Conservation (phyloP, 2,329 filamentous ascomycete genomes). For the Xylariaceae sp. region DNA sequence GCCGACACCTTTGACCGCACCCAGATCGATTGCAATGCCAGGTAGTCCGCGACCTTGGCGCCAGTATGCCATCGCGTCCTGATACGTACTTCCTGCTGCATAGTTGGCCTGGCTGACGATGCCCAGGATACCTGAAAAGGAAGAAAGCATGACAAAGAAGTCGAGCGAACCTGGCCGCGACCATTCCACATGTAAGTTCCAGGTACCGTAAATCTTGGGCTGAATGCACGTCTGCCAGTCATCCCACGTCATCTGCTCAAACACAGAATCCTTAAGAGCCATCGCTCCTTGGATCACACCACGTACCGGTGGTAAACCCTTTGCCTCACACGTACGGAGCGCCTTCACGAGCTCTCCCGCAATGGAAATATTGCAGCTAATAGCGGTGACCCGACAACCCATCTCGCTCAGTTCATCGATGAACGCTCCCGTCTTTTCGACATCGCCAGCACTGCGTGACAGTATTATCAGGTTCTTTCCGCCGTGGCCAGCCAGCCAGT, state of each 20-base stretch:
- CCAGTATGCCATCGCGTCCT: not conserved
- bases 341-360: not conserved
- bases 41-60: not conserved
- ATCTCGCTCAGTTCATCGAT: not conserved
- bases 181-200: not conserved
- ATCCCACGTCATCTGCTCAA: not conserved
- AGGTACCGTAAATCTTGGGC: not conserved
- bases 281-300: not conserved
- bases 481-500: no score
- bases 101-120: not conserved
- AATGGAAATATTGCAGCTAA: not conserved
- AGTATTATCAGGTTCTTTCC: no score
- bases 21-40: not conserved
- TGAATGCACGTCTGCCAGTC: not conserved
- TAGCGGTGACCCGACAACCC: not conserved
- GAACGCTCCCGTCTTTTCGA: not conserved
- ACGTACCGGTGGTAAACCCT: not conserved
- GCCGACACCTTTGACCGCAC: not conserved
- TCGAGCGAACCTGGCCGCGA: not conserved
- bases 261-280: not conserved
- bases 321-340: not conserved
- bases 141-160: slow-evolving; percentile 11
- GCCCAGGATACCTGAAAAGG: not conserved
- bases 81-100: not conserved
- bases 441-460: not conserved